phyloP scores from a whole-genome alignment of 2,329 filamentous ascomycete genomes.

The Exophiala lecanii-corni region DNA sequence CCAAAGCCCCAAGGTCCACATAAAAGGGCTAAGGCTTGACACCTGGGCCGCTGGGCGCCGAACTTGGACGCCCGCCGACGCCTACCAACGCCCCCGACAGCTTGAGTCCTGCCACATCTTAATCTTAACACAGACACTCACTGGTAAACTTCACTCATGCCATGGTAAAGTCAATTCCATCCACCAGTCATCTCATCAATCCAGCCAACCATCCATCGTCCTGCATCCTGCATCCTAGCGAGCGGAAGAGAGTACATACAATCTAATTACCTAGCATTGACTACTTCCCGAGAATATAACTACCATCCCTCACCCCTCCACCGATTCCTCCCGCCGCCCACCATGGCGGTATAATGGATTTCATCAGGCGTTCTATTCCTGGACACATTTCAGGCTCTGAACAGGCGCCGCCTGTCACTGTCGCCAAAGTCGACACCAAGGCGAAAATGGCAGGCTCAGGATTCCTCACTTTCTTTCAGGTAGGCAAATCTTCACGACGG shows the following conservation, averaged over 20 bases:
- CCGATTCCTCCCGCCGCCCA: constrained; percentile 7
- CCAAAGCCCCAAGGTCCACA: too few relatives aligned
- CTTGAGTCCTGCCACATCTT: too few relatives aligned
- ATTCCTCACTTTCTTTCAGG: constrained; percentile 14
- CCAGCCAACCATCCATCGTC: neutral
- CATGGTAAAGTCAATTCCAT: constrained; percentile 5
- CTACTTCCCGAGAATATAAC: constrained; percentile 1
- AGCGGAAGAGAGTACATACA: too few relatives aligned
- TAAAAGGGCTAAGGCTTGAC: too few relatives aligned
- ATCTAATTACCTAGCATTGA: neutral
- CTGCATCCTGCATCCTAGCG: neutral
- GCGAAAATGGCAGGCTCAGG: constrained; percentile 18
- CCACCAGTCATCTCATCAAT: too few relatives aligned
- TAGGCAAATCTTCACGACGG: constrained; percentile 3
- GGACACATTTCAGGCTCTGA: constrained; percentile 7
- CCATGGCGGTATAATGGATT: constrained; percentile 19
- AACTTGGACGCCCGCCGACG: too few relatives aligned
- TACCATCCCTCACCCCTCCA: constrained; percentile 1
- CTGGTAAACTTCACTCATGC: neutral
- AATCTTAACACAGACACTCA: neutral
- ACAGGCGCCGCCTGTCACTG: constrained; percentile 9
- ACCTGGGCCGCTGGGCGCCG: too few relatives aligned
- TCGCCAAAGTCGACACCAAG: constrained; percentile 4
- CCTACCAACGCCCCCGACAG: too few relatives aligned
- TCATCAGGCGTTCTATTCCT: constrained; percentile 12